Conservation (phyloP, 2,329 filamentous ascomycete genomes). For the Venturia asperata region DNA sequence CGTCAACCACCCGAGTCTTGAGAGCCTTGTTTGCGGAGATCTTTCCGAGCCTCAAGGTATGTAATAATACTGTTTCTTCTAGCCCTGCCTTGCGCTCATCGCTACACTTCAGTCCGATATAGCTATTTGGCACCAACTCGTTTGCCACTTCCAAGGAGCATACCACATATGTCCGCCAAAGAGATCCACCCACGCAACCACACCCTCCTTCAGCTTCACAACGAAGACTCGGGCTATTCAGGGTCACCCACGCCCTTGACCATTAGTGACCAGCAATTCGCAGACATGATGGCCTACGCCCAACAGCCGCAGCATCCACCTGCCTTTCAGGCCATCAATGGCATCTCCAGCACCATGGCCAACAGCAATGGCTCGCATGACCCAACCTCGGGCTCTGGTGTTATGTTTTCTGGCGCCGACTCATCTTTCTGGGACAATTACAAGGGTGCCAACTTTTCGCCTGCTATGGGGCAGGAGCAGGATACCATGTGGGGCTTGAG, state of each 20-base stretch:
- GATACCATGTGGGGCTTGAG: background rate
- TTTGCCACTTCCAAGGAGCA: background rate
- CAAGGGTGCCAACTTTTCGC: background rate
- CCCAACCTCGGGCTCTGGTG: background rate
- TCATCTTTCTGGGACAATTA: background rate
- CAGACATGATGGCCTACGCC: conserved; percentile 2
- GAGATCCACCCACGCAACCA: background rate
- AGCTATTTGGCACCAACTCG: background rate
- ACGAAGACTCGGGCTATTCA: conserved; percentile 3
- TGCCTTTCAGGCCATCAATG: background rate
- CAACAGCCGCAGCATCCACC: background rate
- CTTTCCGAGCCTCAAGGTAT: background rate
- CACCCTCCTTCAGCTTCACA: background rate
- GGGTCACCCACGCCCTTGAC: background rate
- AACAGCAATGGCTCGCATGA: background rate
- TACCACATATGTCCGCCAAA: background rate
- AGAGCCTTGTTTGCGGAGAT: background rate
- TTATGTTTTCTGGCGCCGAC: background rate
- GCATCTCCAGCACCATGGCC: background rate
- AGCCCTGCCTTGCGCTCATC: background rate
- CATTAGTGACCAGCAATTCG: background rate
- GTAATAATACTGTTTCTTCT: background rate
- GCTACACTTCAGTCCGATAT: background rate
- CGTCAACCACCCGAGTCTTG: background rate
- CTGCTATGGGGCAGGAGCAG: background rate